These are phyloP conservation scores for Candida smagusa DNA, from an alignment of 1,139 yeast species.

Conservation along the genomic window DNA sequence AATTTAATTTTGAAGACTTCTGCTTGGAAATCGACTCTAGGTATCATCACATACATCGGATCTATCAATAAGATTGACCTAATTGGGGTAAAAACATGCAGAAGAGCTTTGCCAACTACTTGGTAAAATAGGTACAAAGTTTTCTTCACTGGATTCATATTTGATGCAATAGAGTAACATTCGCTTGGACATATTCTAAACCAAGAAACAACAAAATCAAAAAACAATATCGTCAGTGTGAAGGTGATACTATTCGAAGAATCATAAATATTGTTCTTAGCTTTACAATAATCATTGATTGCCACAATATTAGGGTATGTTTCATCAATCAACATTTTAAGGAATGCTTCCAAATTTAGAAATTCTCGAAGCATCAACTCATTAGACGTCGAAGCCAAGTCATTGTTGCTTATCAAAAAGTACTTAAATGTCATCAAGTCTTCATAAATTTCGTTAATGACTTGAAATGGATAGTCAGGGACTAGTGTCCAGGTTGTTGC, in stretches of 20 bases:
- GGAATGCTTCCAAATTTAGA: constrained; percentile 29
- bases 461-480: constrained; percentile 36
- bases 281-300: constrained; percentile 24
- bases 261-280: constrained; percentile 13
- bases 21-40: constrained; percentile 29
- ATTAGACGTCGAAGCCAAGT: constrained; percentile 9
- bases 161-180: constrained; percentile 27
- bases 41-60: constrained; percentile 29
- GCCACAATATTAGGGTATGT: constrained; percentile 25
- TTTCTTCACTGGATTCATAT: constrained; percentile 28
- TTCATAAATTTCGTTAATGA: constrained; percentile 24
- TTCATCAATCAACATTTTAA: constrained; percentile 24
- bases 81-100: constrained; percentile 32
- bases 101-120: constrained; percentile 34
- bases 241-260: constrained; percentile 15
- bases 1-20: constrained; percentile 18
- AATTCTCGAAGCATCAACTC: constrained; percentile 12
- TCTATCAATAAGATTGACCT: constrained; percentile 36
- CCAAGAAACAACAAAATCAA: constrained; percentile 34
- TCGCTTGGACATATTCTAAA: constrained; percentile 35
- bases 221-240: constrained; percentile 27
- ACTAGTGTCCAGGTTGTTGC: constrained; percentile 24
- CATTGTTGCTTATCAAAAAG: constrained; percentile 15
- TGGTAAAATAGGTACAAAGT: constrained; percentile 33
- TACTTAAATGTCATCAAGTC: constrained; percentile 23